Conservation (phyloP, 2,329 filamentous ascomycete species). For the Cordyceps tenuipes region DNA sequence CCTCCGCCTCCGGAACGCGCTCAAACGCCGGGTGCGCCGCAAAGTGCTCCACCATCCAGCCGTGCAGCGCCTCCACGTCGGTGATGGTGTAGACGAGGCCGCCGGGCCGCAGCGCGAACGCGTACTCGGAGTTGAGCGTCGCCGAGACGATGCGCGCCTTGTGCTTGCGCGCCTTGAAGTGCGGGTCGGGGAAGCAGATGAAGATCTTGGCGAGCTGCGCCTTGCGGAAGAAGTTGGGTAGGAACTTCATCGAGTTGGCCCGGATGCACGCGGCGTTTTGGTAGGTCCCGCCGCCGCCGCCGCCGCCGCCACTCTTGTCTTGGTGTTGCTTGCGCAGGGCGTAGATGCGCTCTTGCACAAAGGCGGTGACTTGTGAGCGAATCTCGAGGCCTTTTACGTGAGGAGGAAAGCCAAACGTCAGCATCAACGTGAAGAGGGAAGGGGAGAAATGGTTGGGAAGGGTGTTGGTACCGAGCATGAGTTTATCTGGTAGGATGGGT, state of each 20-base stretch:
- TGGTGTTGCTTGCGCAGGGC: constrained; percentile 64
- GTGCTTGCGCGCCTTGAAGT: constrained; percentile 96
- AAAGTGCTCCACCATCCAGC: constrained; percentile 89
- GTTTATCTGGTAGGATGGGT: constrained; percentile 68
- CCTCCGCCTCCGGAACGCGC: constrained; percentile 59
- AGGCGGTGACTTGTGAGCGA: constrained; percentile 80
- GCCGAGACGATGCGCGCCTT: constrained; percentile 90
- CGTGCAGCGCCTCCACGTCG: constrained; percentile 87
- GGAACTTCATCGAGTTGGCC: constrained; percentile 97
- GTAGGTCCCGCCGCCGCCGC: constrained; percentile 41
- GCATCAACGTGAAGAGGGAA: constrained; percentile 1
- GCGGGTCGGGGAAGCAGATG: constrained; percentile 95
- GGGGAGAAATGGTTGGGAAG: neutral
- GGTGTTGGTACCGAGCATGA: constrained; percentile 61
- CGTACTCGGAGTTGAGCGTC: constrained; percentile 87
- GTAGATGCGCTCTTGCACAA: constrained; percentile 77
- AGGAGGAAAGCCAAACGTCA: neutral
- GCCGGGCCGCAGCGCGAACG: constrained; percentile 73
- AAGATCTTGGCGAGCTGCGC: constrained; percentile 83
- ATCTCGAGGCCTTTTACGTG: constrained; percentile 70
- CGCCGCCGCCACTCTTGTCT: constrained; percentile 18
- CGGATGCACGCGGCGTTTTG: constrained; percentile 85
- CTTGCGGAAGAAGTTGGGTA: constrained; percentile 92
- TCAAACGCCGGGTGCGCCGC: constrained; percentile 71
- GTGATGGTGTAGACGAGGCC: constrained; percentile 94